Evolutionary conservation across 163 green algal species (phyloP), one percentile per base, ranked within the genome.

Genomic region (Scenedesmus sp.): DNA sequence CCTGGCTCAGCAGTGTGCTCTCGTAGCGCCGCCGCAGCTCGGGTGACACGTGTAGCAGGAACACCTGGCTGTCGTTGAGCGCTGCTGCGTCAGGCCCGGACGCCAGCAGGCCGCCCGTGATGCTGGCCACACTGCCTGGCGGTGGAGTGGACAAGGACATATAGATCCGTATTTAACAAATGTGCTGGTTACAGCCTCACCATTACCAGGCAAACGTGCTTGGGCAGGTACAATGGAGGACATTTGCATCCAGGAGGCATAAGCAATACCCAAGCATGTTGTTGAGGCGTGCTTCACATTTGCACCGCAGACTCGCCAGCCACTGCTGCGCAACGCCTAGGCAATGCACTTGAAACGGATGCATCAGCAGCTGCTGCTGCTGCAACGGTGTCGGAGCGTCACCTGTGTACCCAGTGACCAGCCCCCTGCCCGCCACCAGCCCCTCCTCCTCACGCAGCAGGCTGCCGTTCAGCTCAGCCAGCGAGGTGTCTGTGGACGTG

Each of bases 361-460:
- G 46, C 46, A 53, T 53, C 61, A 33, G 65, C 30, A 40, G 30
- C 65, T 13, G 78, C 42, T 16, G 42, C 42, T 33, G 40, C 78
- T 24, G 78, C 78, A 24, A 30, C 30, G 18, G 30, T 24, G 73
- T 44, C 44, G 46, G 44, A 3, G 20, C 37, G 24, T 18, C 56
- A 53, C 84, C 84, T n/a, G 72, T 61, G 89, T 94, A 91, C 35
- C 73, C 85, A n/a, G 91, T 91, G 12, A 96, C 70, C 0, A 97
- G 92, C 80, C 95, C 95, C 20, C 95, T 91, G 51, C 94, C 83
- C 5, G 93, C 80, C 30, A 95, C 93, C n/a, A 96, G 91, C 22
- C 95, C 95, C 81, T 97, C 93, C 79, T 96, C 89, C 91, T 97
- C 95, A 70, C 94, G 94, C 49, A 96, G 81, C 78, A 97, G 90